These are phyloP conservation scores for Alternaria longipes DNA, from an alignment of 2,329 filamentous ascomycete genomes.

Conservation along the genomic window DNA sequence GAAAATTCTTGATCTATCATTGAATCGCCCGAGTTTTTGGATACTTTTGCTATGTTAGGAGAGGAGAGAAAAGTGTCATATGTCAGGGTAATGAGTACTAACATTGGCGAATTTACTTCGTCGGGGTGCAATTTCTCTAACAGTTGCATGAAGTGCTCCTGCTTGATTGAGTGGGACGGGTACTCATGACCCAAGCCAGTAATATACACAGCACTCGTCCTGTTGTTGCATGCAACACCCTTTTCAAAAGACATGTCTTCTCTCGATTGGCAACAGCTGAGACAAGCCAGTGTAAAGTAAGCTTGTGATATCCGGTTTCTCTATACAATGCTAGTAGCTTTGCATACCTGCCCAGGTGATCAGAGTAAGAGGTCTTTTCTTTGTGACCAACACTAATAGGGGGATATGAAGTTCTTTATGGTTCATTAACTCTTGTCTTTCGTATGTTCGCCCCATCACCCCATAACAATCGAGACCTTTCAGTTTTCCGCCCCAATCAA, in stretches of 20 bases:
- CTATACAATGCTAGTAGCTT: not conserved
- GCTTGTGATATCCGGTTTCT: not conserved
- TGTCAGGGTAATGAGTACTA: not conserved
- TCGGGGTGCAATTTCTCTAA: constrained; percentile 24
- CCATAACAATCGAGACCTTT: not conserved
- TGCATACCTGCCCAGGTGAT: not conserved
- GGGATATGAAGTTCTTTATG: not conserved
- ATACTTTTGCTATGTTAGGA: constrained; percentile 16
- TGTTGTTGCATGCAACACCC: constrained; percentile 3
- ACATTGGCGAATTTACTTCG: constrained; percentile 19
- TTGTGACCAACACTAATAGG: not conserved
- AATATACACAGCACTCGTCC: constrained; percentile 20
- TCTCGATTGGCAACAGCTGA: no score
- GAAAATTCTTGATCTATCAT: constrained; percentile 22
- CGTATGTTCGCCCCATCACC: not conserved
- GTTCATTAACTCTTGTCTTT: not conserved
- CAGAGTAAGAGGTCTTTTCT: not conserved
- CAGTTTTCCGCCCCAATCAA: not conserved
- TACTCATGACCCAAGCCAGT: constrained; percentile 32
- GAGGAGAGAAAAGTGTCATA: not conserved
- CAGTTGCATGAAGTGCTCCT: constrained; percentile 22
- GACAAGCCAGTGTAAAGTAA: not conserved
- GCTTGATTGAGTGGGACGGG: constrained; percentile 20
- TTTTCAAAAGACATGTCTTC: not conserved
- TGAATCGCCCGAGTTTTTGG: constrained; percentile 27